These are phyloP conservation scores for Aphanomyces euteiches DNA, from an alignment of 352 stramenopile genomes.

Conservation along the genomic window DNA sequence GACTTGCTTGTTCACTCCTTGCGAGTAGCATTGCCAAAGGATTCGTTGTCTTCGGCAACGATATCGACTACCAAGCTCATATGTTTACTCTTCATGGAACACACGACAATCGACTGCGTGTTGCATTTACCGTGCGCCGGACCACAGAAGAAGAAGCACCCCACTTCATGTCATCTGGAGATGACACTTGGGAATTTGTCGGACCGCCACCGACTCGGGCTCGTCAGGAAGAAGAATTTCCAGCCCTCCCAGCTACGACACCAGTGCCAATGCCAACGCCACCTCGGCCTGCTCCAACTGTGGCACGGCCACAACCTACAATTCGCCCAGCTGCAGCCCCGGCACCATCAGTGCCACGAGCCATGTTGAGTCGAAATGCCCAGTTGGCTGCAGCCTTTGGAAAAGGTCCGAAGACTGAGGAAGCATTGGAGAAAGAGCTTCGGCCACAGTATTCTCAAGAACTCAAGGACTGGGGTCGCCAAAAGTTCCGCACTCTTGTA, in stretches of 20 bases:
- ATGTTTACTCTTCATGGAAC: slow-evolving; percentile 75
- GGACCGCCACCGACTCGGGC: slow-evolving; percentile 25
- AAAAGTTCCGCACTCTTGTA: slow-evolving; percentile 60
- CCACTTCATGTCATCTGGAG: slow-evolving; percentile 51
- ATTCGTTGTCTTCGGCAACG: slow-evolving; percentile 83
- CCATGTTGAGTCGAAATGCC: slow-evolving; percentile 13
- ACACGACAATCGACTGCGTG: slow-evolving; percentile 54
- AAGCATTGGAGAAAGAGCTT: slow-evolving; percentile 72
- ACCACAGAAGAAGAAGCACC: slow-evolving; percentile 42
- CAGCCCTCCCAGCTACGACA: slow-evolving; percentile 48
- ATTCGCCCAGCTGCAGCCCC: slow-evolving; percentile 29
- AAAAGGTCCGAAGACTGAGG: slow-evolving; percentile 36
- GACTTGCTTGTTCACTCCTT: background rate
- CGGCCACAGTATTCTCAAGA: slow-evolving; percentile 57
- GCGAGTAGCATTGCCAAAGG: slow-evolving; percentile 56
- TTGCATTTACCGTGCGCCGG: slow-evolving; percentile 71
- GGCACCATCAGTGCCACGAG: slow-evolving; percentile 34
- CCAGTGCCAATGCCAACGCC: slow-evolving; percentile 42
- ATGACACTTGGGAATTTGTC: slow-evolving; percentile 38
- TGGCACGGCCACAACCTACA: slow-evolving; percentile 32
- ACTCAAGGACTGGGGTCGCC: slow-evolving; percentile 67
- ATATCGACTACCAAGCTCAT: slow-evolving; percentile 84
- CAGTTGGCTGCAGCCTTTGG: slow-evolving; percentile 29
- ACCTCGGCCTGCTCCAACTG: slow-evolving; percentile 43
- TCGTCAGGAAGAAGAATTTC: slow-evolving; percentile 59